Conservation (phyloP, 2,329 filamentous ascomycete species). For the Colletotrichum aenigma region DNA sequence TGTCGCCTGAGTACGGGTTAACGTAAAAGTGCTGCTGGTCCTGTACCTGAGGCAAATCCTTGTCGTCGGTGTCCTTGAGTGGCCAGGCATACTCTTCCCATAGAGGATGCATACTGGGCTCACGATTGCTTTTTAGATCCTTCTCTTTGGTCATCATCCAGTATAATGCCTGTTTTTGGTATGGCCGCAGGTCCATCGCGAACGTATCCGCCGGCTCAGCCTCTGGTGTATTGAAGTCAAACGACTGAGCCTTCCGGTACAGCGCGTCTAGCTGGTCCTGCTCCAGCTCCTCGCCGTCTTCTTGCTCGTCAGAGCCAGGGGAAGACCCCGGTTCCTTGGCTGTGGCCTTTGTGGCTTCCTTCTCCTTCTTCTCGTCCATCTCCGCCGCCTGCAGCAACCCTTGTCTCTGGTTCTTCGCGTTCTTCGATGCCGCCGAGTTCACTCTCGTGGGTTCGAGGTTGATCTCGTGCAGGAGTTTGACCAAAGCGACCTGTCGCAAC, state of each 20-base stretch:
- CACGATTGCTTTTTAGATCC: constrained; percentile 71
- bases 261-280: constrained; percentile 93
- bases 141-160: constrained; percentile 98
- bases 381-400: constrained; percentile 88
- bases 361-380: constrained; percentile 77
- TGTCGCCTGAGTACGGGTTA: constrained; percentile 94
- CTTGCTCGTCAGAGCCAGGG: constrained; percentile 69
- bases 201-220: constrained; percentile 85
- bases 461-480: constrained; percentile 89
- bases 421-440: constrained; percentile 77
- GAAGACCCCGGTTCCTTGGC: constrained; percentile 46
- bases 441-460: constrained; percentile 76
- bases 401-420: constrained; percentile 81
- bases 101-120: constrained; percentile 90
- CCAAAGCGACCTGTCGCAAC: constrained; percentile 83
- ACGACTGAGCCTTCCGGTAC: constrained; percentile 95
- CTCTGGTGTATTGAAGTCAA: constrained; percentile 91
- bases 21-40: constrained; percentile 83
- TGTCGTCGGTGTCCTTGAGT: constrained; percentile 82
- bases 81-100: constrained; percentile 98
- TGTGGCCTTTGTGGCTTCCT: constrained; percentile 47
- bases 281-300: constrained; percentile 90
- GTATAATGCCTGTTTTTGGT: constrained; percentile 92
- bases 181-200: constrained; percentile 81
- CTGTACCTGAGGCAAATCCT: constrained; percentile 68